These are phyloP conservation scores for Penicillium verhagenii DNA, from an alignment of 495 filamentous ascomycete species.

Conservation along the genomic window DNA sequence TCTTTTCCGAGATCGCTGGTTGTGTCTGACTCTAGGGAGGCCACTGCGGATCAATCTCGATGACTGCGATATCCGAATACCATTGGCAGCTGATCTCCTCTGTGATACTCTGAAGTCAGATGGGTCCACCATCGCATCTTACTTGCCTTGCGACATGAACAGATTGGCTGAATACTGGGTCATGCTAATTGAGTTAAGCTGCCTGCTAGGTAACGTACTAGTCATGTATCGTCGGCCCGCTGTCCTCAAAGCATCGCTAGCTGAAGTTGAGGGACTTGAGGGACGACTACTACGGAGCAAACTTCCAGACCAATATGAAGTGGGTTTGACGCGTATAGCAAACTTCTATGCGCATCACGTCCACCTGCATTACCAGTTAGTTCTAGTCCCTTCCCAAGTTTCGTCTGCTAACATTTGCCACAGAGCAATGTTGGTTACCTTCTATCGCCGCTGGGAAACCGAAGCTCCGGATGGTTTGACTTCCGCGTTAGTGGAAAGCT, in stretches of 20 bases:
- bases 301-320: conserved; percentile 21
- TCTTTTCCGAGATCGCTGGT: conserved; percentile 40
- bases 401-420: background rate
- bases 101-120: conserved; percentile 22
- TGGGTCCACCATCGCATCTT: conserved; percentile 1
- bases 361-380: conserved; percentile 36
- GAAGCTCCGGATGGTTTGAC: conserved; percentile 16
- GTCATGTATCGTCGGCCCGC: conserved; percentile 20
- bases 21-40: conserved; percentile 35
- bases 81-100: conserved; percentile 26
- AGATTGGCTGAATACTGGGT: conserved; percentile 31
- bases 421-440: conserved; percentile 29
- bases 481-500: conserved; percentile 11
- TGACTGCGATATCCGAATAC: conserved; percentile 33
- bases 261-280: conserved; percentile 28
- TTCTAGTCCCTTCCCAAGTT: background rate
- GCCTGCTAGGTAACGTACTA: conserved; percentile 23
- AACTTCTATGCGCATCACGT: conserved; percentile 31
- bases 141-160: conserved; percentile 23
- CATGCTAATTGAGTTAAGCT: conserved; percentile 26
- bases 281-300: conserved; percentile 11
- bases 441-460: conserved; percentile 30
- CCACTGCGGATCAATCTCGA: conserved; percentile 36
- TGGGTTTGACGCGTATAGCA: conserved; percentile 9
- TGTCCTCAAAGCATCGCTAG: conserved; percentile 8